A percentile compares a stretch with the other conserved stretches of the same genome.
Evolutionary conservation across 75 land plant species (phyloP).

Genomic region (Pinus albicaulis): DNA sequence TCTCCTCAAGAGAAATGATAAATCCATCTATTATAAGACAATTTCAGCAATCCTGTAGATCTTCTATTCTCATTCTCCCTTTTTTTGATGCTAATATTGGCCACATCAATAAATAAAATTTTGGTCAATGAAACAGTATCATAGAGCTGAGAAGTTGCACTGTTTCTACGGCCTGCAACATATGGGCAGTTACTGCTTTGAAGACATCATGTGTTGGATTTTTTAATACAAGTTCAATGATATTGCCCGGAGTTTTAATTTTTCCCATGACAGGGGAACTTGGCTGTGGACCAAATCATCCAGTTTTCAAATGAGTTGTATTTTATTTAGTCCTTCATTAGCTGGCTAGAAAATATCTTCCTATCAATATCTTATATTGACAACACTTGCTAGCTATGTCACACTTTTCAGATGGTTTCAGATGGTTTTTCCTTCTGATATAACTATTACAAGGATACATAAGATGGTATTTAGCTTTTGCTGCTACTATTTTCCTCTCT

Average conservation of each 20-base stretch:
- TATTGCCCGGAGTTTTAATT: neutral
- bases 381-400: neutral
- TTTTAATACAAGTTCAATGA: neutral
- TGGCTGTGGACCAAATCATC: too few relatives aligned
- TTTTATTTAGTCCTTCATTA: neutral
- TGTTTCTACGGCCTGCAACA: neutral
- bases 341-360: neutral
- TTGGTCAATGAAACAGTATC: neutral
- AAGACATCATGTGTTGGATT: neutral
- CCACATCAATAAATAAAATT: neutral
- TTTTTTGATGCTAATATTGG: neutral
- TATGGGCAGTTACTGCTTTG: neutral
- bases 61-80: neutral
- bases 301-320: neutral
- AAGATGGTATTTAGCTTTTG: neutral
- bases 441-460: neutral
- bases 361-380: neutral
- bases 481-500: neutral
- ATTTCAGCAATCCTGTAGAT: neutral
- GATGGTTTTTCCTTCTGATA: neutral
- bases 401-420: too few relatives aligned
- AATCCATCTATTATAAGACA: too few relatives aligned
- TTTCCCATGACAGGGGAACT: neutral
- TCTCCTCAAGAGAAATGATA: neutral
- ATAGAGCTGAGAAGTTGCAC: neutral